Evolutionary conservation across 2,329 filamentous ascomycete species (phyloP), one percentile per base, ranked within the genome.

Genomic region (Xylariaceae sp.): DNA sequence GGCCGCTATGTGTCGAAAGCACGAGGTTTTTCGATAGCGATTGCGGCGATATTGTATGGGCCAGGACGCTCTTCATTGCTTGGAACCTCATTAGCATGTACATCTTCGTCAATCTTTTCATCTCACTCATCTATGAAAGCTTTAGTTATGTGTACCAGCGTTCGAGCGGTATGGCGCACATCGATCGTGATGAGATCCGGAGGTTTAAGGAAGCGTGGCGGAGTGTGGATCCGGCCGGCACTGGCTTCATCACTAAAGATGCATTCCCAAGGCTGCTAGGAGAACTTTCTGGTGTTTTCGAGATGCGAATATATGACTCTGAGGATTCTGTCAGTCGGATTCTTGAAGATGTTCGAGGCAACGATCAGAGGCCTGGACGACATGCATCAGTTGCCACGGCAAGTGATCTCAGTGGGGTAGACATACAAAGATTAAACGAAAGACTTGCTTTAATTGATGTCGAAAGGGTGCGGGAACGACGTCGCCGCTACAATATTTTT

Each of bases 51-150:
- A 83, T 86, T 44, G 82, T 85, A 32, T 99, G 94, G 92, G 92
- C 94, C 6, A 82, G 92, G 45, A 84, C 86, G 27, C 79, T 99
- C 8, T 99, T 99, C 76, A 92, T 97, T 53, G 85, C 88, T 4
- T 99, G 94, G 94, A 99, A 99, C 77, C 93, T 99, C 66, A 82
- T 99, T 73, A 97, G 93, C 88, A 99, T 99, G 94, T 99, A 99
- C 75, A 96, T 99, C 67, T 99, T 99, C 67, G 93, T 97, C 68
- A 97, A 93, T 68, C 77, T 99, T 69, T 99, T 99, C 72, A 93
- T 99, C 54, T 99, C 94, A 42, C 85, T 99, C 70, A 99, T 99
- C 64, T 99, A 95, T 75, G 94, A 99, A 77, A 97, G 92, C 74
- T 99, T 99, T 80, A 96, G 92, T 71, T 99, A 99, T 67, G 94